Base-by-base conservation (phyloP, 148 eudicot genomes). In the Selenicereus undatus region DNA sequence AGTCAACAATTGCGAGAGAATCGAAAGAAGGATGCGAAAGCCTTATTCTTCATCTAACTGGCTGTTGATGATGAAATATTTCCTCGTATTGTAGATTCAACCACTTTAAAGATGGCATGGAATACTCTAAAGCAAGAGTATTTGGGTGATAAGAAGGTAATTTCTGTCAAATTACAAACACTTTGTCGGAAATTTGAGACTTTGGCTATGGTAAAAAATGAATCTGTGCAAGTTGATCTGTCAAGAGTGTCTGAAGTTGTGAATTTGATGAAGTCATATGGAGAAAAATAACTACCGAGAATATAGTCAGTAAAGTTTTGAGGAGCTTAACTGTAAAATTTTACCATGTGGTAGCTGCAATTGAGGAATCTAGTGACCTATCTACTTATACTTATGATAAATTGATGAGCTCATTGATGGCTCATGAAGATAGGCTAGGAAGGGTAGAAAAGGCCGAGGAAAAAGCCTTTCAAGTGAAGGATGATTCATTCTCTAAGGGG, bases 11-110 rank as follows among this genome's bases (percentile, higher is more conserved):
- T 51, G 39, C 62, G 77, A 24, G 56, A 75, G 11, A 50, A 29
- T 75, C 64, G n/a, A 5, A 75, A 75, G 39, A 75, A n/a, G 60
- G 77, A 75, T 51, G 64, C 64, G 26, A 50, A 75, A 5, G 36
- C 36, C 3, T 17, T 74, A 22, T n/a, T 73, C 20, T 39, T 73
- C 29, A 73, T 73, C 52, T 29, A 73, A n/a, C 45, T 22, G 8
- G 27, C 54, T 18, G 3, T 18, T 22, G 54, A 73, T 73, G 76
- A 73, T 29, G 54, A 43, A 18, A 42, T 42, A 7, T 73, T 73
- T n/a, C 29, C 76, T 17, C 24, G 54, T 14, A 73, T 42, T 48
- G 27, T 22, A 26, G 27, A 30, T 12, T 27, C 77, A 16, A 74
- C 20, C 20, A 74, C 77, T 12, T 24, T 22, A 14, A 74, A 74